Evolutionary conservation across 371 early-diverging fungal genomes (phyloP).

Genomic region (Batrachochytrium dendrobatidis): DNA sequence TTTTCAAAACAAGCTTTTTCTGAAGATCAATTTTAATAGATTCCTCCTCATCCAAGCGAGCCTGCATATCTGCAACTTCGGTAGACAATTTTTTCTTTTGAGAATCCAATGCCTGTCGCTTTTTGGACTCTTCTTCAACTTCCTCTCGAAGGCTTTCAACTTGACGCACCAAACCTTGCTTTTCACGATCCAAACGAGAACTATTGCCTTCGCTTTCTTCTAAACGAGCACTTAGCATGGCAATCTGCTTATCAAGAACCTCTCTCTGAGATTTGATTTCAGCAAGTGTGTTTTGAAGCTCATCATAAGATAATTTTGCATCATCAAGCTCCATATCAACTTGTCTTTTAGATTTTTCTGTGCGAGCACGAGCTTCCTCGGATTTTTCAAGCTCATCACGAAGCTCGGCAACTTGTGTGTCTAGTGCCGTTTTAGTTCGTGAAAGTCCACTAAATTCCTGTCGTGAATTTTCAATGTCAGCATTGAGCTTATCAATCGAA

Average conservation of each 20-base stretch:
- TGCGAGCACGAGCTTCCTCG: constrained; percentile 36
- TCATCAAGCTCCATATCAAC: constrained; percentile 43
- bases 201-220: constrained; percentile 48
- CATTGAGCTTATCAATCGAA: constrained; percentile 44
- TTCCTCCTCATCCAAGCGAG: constrained; percentile 64
- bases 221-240: constrained; percentile 37
- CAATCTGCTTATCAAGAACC: constrained; percentile 44
- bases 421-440: constrained; percentile 40
- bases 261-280: constrained; percentile 48
- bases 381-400: constrained; percentile 38
- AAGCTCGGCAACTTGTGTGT: constrained; percentile 44
- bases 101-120: constrained; percentile 31
- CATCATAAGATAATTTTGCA: constrained; percentile 33
- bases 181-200: constrained; percentile 53
- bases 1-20: constrained; percentile 49
- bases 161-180: constrained; percentile 43
- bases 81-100: constrained; percentile 53
- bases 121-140: constrained; percentile 39
- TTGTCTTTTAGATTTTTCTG: constrained; percentile 51
- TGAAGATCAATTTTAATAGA: constrained; percentile 42
- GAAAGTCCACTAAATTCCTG: constrained; percentile 53
- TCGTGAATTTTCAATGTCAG: constrained; percentile 53
- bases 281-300: constrained; percentile 38
- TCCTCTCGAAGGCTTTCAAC: constrained; percentile 36
- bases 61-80: constrained; percentile 56